These are phyloP conservation scores for Polyporus tsugae DNA, from an alignment of 1,284 basidiomycete genomes.

Conservation along the genomic window DNA sequence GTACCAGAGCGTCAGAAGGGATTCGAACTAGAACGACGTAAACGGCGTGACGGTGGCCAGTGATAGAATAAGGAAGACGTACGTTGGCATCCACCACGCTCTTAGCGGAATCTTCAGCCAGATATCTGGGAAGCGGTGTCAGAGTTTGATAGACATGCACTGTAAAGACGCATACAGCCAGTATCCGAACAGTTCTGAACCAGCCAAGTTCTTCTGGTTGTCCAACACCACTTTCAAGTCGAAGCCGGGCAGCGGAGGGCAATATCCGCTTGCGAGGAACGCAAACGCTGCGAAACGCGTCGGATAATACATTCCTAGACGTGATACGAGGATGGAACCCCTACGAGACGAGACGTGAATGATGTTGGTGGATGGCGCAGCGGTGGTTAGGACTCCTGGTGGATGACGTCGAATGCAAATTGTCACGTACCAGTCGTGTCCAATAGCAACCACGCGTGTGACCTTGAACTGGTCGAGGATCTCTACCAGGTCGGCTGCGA, in stretches of 20 bases:
- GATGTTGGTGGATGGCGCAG: neutral
- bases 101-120: constrained; percentile 41
- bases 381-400: constrained; percentile 5
- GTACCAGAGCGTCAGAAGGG: constrained; percentile 42
- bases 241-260: constrained; percentile 40
- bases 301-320: constrained; percentile 48
- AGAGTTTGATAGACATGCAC: no score
- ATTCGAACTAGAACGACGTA: constrained; percentile 37
- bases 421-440: constrained; percentile 56
- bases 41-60: neutral
- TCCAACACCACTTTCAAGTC: constrained; percentile 28
- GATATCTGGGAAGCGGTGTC: constrained; percentile 32
- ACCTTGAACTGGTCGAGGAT: constrained; percentile 51
- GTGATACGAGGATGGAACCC: constrained; percentile 48
- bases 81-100: constrained; percentile 41
- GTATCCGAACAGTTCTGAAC: constrained; percentile 44
- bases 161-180: constrained; percentile 35
- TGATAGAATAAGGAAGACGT: constrained; percentile 10
- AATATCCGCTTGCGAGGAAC: constrained; percentile 52
- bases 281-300: constrained; percentile 51
- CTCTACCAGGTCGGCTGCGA: constrained; percentile 56
- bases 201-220: constrained; percentile 54
- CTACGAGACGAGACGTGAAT: constrained; percentile 35
- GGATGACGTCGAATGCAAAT: neutral
- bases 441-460: constrained; percentile 49